These are phyloP conservation scores for Ceratonia siliqua DNA, from an alignment of 306 rosid genomes.

Conservation along the genomic window DNA sequence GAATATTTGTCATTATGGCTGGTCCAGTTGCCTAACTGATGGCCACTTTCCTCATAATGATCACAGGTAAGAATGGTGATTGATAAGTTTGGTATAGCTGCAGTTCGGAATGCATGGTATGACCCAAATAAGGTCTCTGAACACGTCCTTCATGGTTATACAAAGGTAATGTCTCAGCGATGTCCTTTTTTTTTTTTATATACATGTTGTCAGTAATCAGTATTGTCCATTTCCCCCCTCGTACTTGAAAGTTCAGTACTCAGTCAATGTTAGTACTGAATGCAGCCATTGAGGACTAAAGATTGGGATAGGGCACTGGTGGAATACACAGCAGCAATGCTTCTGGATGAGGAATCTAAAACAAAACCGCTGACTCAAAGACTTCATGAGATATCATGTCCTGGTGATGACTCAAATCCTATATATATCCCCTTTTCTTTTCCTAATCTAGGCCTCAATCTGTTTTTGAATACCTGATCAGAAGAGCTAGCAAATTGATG, in stretches of 20 bases:
- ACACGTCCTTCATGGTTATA: slow-evolving; percentile 71
- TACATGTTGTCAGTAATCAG: too few relatives aligned
- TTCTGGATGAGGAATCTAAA: slow-evolving; percentile 63
- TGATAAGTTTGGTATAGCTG: slow-evolving; percentile 71
- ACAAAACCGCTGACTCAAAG: slow-evolving; percentile 62
- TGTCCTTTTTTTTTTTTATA: neutral
- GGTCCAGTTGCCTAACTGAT: slow-evolving; percentile 30
- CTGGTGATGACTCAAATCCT: slow-evolving; percentile 57
- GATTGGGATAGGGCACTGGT: slow-evolving; percentile 89
- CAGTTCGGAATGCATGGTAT: slow-evolving; percentile 83
- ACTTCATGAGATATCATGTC: slow-evolving; percentile 82
- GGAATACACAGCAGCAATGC: slow-evolving; percentile 83
- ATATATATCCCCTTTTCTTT: slow-evolving; percentile 22
- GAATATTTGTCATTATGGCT: slow-evolving; percentile 21
- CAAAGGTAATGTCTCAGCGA: slow-evolving; percentile 55
- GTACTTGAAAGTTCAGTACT: slow-evolving; percentile 34
- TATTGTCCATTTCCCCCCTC: neutral
- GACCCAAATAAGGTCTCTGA: slow-evolving; percentile 64
- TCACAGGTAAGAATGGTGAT: slow-evolving; percentile 72
- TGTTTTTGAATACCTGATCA: slow-evolving; percentile 1
- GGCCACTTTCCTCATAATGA: slow-evolving; percentile 22
- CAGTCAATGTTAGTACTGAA: slow-evolving; percentile 35
- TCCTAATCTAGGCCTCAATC: neutral
- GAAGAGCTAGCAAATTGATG: neutral
- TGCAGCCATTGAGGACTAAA: slow-evolving; percentile 89